Evolutionary conservation across 176 grass and related monocot genomes (phyloP).

Genomic region (Carex littledalei): DNA sequence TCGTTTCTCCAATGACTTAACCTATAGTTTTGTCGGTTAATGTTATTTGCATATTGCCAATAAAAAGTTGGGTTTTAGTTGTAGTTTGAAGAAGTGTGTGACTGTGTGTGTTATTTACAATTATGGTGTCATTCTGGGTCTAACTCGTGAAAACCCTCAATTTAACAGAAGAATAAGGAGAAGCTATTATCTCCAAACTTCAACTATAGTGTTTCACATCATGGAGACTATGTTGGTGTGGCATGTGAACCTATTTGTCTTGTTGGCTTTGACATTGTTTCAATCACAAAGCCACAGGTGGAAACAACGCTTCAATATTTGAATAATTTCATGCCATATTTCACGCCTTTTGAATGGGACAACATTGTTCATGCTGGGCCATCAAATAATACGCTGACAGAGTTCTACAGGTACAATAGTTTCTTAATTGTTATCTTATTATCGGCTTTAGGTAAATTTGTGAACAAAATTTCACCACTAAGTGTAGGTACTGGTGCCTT

Average conservation of each 20-base stretch:
- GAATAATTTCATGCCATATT: conserved; percentile 45
- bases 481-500: conserved; percentile 69
- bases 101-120: neutral
- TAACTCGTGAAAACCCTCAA: neutral
- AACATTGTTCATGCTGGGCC: conserved; percentile 24
- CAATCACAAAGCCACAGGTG: conserved; percentile 34
- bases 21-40: neutral
- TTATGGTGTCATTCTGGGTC: neutral
- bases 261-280: conserved; percentile 77
- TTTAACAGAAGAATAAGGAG: conserved; percentile 27
- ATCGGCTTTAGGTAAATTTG: neutral
- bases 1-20: neutral
- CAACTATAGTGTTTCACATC: conserved; percentile 75
- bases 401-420: conserved; percentile 57
- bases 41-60: neutral
- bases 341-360: conserved; percentile 54
- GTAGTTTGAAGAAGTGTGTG: neutral
- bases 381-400: conserved; percentile 31
- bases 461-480: neutral
- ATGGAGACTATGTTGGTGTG: conserved; percentile 77
- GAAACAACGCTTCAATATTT: conserved; percentile 44
- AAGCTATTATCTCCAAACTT: conserved; percentile 33
- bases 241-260: conserved; percentile 59
- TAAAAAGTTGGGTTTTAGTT: neutral
- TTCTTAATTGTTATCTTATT: neutral